Base-by-base conservation (phyloP, 2,329 filamentous ascomycete species). In the Capronia epimyces region DNA sequence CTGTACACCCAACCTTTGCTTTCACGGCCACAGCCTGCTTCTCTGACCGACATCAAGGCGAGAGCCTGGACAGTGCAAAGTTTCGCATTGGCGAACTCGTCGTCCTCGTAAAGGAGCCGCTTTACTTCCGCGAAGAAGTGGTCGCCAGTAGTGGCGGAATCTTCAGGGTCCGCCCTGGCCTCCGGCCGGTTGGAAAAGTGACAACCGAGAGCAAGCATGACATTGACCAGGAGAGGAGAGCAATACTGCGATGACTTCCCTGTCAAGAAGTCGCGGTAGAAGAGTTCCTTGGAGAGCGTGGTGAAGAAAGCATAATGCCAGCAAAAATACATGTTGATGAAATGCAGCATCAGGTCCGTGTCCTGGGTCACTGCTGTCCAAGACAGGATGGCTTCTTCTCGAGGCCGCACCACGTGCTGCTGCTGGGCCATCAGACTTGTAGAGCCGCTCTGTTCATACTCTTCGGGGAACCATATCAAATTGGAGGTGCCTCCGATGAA, bases 251-350 rank as follows among this genome's bases (percentile, higher is more conserved):
- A 86, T 39, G 80, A 64, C 67, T 74, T 69, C 0, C 93, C 91
- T 12, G 77, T 78, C 39, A 84, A 67, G 62, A 95, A 96, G 66
- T 97, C 90, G 36, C 84, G 79, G 65, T 87, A 90, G 66, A 98
- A 97, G 25, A 95, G 73, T 31, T 78, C 82, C 66, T 88, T 94
- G 10, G 90, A 91, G 5, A 97, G 74, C 0, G 87, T 93, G 3
- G 89, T 91, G 67, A 97, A 98, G 70, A 93, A 97, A 15, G 89
- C 84, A 68, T 97, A 97, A 69, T 97, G 93, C 86, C 91, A 97
- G 62, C 84, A 89, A 71, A 97, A 97, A 70, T 98, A 98, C 87
- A 97, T 90, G 63, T 90, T 91, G 65, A 98, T 81, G 15, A 98
- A 80, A 67, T 96, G 91, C 13, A 83, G 79, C 60, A 96, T 82